Evolutionary conservation across 441 rosid species (phyloP).

Genomic region (Euphorbia corollata): DNA sequence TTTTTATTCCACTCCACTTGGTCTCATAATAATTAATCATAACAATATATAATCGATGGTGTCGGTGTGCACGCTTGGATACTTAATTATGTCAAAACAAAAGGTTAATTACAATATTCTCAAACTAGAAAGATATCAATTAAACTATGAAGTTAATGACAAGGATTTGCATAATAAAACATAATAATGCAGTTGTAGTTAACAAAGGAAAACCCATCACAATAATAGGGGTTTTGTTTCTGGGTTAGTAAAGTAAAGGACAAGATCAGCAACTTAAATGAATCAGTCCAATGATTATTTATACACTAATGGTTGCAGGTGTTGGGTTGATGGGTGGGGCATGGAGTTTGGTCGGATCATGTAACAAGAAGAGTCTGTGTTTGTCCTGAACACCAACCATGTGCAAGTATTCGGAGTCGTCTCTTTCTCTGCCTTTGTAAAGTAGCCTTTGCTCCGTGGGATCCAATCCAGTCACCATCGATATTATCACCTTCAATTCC

Average conservation of each 20-base stretch:
- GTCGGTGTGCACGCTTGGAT: conserved; percentile 16
- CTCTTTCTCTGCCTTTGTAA: conserved; percentile 86
- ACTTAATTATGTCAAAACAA: background rate
- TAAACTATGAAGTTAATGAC: conserved; percentile 24
- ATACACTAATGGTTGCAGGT: conserved; percentile 45
- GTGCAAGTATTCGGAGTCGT: conserved; percentile 63
- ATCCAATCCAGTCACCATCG: conserved; percentile 57
- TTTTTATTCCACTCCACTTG: background rate
- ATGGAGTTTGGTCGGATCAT: conserved; percentile 57
- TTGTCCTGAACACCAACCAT: conserved; percentile 87
- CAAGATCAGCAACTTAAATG: background rate
- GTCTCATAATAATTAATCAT: background rate
- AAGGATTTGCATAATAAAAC: conserved; percentile 20
- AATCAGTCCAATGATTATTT: background rate
- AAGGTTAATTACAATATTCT: background rate
- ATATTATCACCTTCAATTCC: conserved; percentile 62
- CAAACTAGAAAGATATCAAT: conserved; percentile 7
- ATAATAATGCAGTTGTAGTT: conserved; percentile 1
- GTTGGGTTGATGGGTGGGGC: background rate
- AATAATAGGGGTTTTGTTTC: conserved; percentile 6
- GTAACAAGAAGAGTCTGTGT: conserved; percentile 63
- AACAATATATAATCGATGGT: background rate
- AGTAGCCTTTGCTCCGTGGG: conserved; percentile 68
- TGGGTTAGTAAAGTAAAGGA: background rate
- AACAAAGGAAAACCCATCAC: background rate